A percentile compares a stretch with the other conserved stretches of the same genome.
These are phyloP conservation scores for Poteriospumella lacustris DNA, from an alignment of 108 stramenopile species.

Conservation along the genomic window DNA sequence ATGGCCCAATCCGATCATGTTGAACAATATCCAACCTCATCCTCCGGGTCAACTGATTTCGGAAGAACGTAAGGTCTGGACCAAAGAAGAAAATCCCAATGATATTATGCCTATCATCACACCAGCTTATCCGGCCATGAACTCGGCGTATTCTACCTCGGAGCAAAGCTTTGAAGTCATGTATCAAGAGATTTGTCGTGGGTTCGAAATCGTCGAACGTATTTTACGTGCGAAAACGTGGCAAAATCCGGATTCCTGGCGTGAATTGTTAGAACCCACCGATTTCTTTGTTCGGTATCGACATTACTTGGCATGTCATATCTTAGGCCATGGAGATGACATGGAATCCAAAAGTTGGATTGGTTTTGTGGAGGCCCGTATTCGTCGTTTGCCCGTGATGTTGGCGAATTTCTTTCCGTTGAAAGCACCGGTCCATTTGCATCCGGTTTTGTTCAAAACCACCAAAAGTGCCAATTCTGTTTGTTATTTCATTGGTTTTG, in stretches of 20 bases:
- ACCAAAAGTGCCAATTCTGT: conserved; percentile 12
- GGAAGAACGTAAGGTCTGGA: conserved; percentile 3
- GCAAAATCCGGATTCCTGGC: conserved; percentile 60
- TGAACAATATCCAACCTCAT: conserved; percentile 16
- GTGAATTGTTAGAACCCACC: conserved; percentile 73
- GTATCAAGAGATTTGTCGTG: conserved; percentile 61
- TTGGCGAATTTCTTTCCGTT: background rate
- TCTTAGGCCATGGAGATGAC: conserved; percentile 62
- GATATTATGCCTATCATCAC: conserved; percentile 85
- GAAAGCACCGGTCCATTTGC: background rate
- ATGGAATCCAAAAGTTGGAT: conserved; percentile 80
- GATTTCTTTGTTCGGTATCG: conserved; percentile 93
- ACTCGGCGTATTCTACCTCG: conserved; percentile 87
- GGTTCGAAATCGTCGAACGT: conserved; percentile 45
- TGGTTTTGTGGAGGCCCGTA: conserved; percentile 81
- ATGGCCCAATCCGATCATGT: conserved; percentile 22
- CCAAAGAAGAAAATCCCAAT: background rate
- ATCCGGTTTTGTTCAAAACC: background rate
- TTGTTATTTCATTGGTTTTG: conserved; percentile 27
- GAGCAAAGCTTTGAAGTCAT: conserved; percentile 73
- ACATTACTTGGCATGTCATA: conserved; percentile 82
- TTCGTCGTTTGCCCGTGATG: conserved; percentile 45
- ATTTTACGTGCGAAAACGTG: conserved; percentile 25
- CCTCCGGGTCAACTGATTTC: conserved; percentile 16
- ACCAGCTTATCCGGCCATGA: conserved; percentile 91